phyloP scores from a whole-genome alignment of 2,329 filamentous ascomycete genomes.

The Diplodia scrobiculata region DNA sequence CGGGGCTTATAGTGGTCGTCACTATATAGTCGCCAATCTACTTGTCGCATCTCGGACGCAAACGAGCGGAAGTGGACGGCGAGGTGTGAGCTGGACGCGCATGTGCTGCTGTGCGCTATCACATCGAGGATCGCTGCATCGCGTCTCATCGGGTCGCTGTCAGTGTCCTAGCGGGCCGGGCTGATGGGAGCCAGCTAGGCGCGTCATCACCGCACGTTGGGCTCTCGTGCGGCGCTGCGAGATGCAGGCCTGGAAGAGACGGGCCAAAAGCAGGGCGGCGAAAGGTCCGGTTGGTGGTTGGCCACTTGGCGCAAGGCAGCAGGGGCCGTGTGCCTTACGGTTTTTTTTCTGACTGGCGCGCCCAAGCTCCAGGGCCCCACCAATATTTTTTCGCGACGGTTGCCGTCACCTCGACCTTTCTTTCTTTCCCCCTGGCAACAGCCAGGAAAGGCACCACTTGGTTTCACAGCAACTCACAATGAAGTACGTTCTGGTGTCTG shows the following conservation, averaged over 20 bases:
- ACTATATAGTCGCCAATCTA: background rate
- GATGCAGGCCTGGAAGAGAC: background rate
- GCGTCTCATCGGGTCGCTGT: slow-evolving; percentile 18
- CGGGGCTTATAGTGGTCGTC: background rate
- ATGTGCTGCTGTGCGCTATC: slow-evolving; percentile 16
- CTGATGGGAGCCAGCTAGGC: slow-evolving; percentile 1
- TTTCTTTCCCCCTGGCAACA: slow-evolving; percentile 49
- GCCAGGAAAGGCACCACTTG: slow-evolving; percentile 46
- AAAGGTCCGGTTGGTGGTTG: slow-evolving; percentile 5
- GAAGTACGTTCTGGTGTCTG: slow-evolving; percentile 81
- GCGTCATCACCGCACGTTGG: slow-evolving; percentile 13
- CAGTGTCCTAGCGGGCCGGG: slow-evolving; percentile 10
- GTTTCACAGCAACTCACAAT: slow-evolving; percentile 54
- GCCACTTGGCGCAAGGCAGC: background rate
- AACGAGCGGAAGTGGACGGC: background rate
- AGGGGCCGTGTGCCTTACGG: background rate
- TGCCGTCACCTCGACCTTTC: slow-evolving; percentile 36
- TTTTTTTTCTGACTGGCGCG: slow-evolving; percentile 15
- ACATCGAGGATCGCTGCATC: slow-evolving; percentile 22
- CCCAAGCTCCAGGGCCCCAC: slow-evolving; percentile 21
- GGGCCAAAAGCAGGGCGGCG: background rate
- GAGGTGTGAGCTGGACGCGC: slow-evolving; percentile 17
- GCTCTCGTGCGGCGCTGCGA: slow-evolving; percentile 6
- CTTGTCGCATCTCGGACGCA: slow-evolving; percentile 8
- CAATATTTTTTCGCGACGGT: slow-evolving; percentile 39